Base-by-base conservation (phyloP, 331 rosid genomes). In the Rhamnella rubrinervis region DNA sequence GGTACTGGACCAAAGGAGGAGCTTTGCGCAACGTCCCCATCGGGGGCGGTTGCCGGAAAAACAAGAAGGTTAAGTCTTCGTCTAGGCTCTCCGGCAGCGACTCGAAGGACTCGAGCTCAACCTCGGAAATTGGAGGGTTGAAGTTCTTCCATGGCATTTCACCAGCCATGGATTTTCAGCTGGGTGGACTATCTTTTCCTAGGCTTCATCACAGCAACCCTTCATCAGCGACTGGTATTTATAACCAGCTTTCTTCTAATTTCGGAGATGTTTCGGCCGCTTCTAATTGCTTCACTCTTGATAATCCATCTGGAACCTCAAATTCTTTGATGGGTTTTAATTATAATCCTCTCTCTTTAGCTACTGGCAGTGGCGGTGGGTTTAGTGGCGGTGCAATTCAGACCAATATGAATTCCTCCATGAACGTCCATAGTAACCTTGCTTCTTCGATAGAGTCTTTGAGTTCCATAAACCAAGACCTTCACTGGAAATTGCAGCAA, bases 1-100 rank as follows among this genome's bases (percentile, higher is more conserved):
- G 98, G 55, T 93, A 93, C 87, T 93, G 98, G 98, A 93, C 98
- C 49, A 91, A 84, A 75, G 98, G 96, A n/a, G 98, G 98, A 1
- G 96, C 98, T 38, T 70, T 93, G 40, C 88, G 98, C 35, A 93
- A 89, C 78, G 97, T 93, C 21, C 98, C 98, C 13, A 85, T 93
- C 7, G 98, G 98, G 0, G 98, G 98, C 4, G 97, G 98, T 3
- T 91, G 97, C 83, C 78, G 98, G 58, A 93, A 85, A 85, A 88
- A 85, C 87, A 93, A 93, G 81, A 91, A 85, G 74, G 59, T 84
- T 2, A 89, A 83, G 26, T 75, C 90, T 0, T 68, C 84, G 0
- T 18, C 58, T 6, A 53, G 25, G 40, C 75, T 85, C 46, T 72
- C 90, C 64, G 57, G 71, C 35, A 70, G 41, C 35, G 93, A 85